Conservation (phyloP, 306 rosid genomes). For the Lupinus albus region DNA sequence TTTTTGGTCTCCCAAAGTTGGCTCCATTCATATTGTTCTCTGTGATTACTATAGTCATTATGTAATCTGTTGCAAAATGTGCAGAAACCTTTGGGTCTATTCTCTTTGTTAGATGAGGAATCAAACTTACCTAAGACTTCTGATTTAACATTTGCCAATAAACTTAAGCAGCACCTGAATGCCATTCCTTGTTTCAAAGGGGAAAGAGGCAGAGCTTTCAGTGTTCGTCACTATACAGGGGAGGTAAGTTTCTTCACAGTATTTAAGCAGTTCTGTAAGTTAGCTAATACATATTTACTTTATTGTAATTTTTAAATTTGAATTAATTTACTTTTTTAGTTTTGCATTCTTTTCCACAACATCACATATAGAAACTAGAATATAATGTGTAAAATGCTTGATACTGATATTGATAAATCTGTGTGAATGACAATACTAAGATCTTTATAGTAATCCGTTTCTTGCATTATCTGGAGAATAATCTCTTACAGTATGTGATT, state of each 20-base stretch:
- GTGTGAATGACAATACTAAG: constrained; percentile 8
- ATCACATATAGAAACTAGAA: constrained; percentile 14
- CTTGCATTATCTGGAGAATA: constrained; percentile 18
- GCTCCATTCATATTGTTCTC: constrained; percentile 22
- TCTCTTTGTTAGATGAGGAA: constrained; percentile 88
- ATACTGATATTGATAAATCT: constrained; percentile 3
- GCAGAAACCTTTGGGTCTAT: constrained; percentile 78
- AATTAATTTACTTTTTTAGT: constrained; percentile 21
- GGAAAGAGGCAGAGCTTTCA: constrained; percentile 74
- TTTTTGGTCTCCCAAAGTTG: constrained; percentile 30
- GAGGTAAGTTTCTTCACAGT: constrained; percentile 71
- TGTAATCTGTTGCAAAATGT: constrained; percentile 45
- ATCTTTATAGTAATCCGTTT: background rate
- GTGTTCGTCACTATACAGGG: constrained; percentile 80
- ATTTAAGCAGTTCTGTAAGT: constrained; percentile 36
- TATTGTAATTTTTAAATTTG: constrained; percentile 8
- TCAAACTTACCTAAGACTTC: constrained; percentile 74
- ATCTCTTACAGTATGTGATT: constrained; percentile 7
- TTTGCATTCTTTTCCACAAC: constrained; percentile 11
- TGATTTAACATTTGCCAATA: constrained; percentile 77
- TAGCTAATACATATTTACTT: constrained; percentile 11
- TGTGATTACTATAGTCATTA: constrained; percentile 27
- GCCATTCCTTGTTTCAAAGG: constrained; percentile 77
- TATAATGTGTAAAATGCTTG: constrained; percentile 25
- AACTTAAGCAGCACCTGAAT: constrained; percentile 67